Evolutionary conservation across 352 stramenopile genomes (phyloP).

Genomic region (Globisporangium nunn): DNA sequence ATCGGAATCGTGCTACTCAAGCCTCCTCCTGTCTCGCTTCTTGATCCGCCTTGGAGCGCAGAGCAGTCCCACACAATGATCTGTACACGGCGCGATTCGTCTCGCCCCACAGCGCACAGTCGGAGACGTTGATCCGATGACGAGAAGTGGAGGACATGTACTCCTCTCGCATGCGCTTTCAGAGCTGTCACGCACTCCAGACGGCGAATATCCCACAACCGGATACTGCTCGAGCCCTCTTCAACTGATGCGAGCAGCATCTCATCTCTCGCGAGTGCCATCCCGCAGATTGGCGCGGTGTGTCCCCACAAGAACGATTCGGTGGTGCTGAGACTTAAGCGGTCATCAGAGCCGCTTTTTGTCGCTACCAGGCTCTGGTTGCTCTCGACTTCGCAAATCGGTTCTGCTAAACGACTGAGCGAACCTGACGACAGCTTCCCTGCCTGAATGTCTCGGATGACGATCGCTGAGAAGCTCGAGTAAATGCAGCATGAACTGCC

Average conservation of each 20-base stretch:
- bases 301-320: constrained; percentile 43
- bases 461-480: constrained; percentile 53
- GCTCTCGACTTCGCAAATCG: not conserved
- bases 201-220: constrained; percentile 44
- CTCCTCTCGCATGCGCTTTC: constrained; percentile 33
- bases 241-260: constrained; percentile 34
- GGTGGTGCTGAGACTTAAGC: not conserved
- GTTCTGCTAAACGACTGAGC: not conserved
- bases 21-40: not conserved
- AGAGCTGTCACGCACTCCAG: constrained; percentile 41
- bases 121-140: constrained; percentile 11
- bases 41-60: not conserved
- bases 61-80: constrained; percentile 74
- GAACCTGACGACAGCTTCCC: not conserved
- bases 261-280: constrained; percentile 41
- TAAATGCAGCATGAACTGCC: constrained; percentile 45
- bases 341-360: not conserved
- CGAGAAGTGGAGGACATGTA: constrained; percentile 50
- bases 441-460: constrained; percentile 33
- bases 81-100: constrained; percentile 61
- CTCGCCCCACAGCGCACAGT: constrained; percentile 52
- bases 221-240: constrained; percentile 22
- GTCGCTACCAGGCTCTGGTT: constrained; percentile 5
- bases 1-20: constrained; percentile 19
- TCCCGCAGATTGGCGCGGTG: constrained; percentile 17